Evolutionary conservation across 1,139 yeast species (phyloP), one percentile per base, ranked within the genome.

Genomic region (Debaryomycetaceae sp.): DNA sequence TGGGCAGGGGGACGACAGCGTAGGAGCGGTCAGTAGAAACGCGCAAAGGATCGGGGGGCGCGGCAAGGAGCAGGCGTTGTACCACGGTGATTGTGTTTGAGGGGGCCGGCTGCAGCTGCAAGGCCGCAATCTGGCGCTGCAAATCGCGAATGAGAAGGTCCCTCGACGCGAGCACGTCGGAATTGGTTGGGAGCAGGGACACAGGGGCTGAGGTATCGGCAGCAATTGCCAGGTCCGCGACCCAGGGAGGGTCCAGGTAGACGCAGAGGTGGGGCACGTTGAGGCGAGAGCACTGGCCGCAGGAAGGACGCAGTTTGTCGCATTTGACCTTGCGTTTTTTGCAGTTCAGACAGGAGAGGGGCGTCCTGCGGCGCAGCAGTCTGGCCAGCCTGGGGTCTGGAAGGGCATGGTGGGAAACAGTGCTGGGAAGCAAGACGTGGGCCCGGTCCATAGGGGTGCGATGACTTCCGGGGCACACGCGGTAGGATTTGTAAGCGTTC

Each of bases 241-340:
- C 44, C 71, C 71, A 64, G 19, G 47, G 53, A 1, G 71, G 70
- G 27, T 60, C 68, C 12, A 59, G 32, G 34, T 62, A 64, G 29
- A 56, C 55, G 39, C 71, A 64, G 22, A 60, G 39, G 40, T 63
- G 67, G 19, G 55, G 53, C 16, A 62, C 70, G 5, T 64, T 63
- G 35, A 62, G 60, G 32, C 51, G 51, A 3, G 53, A 45, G 45
- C 71, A 64, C 6, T 68, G 68, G 2, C 64, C 55, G 40, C 71
- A 64, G 2, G 60, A 47, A 3, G 71, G 71, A 31, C 51, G 49
- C 16, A 39, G 55, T 34, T 62, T 61, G 38, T 63, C 70, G 46
- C 71, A 64, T 33, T 59, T 61, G 35, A 64, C 70, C 41, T 64
- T 63, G 18, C 71, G 39, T 33, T 56, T 55, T 34, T 62, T 53